Conservation (phyloP, 2,329 filamentous ascomycete genomes). For the Colletotrichum viniferum region DNA sequence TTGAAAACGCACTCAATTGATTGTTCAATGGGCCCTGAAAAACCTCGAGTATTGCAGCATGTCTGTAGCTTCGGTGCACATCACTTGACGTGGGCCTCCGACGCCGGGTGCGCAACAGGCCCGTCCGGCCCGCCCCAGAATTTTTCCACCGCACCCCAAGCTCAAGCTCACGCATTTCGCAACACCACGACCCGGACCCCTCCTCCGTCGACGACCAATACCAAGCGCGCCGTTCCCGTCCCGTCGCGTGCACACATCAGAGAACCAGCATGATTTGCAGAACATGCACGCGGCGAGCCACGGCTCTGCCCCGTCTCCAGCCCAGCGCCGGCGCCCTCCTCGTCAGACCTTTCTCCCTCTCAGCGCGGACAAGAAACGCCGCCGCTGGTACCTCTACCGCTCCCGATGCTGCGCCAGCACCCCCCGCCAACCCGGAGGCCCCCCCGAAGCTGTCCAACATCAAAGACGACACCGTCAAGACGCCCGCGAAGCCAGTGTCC, state of each 20-base stretch:
- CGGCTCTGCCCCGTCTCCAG: constrained; percentile 34
- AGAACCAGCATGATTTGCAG: constrained; percentile 41
- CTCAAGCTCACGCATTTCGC: constrained; percentile 14
- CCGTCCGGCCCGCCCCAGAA: constrained; percentile 23
- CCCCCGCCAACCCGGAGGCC: constrained; percentile 34
- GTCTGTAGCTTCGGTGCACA: not conserved
- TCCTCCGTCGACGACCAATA: not conserved
- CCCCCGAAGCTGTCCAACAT: constrained; percentile 35
- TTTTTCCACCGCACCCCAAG: constrained; percentile 18
- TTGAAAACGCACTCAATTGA: not conserved
- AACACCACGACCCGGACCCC: not conserved
- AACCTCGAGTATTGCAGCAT: not conserved
- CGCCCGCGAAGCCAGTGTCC: constrained; percentile 40
- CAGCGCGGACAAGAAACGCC: constrained; percentile 24
- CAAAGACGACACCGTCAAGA: constrained; percentile 30
- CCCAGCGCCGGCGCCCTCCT: constrained; percentile 20
- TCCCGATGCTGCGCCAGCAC: constrained; percentile 29
- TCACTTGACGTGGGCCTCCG: not conserved
- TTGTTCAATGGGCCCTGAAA: not conserved
- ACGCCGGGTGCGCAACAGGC: constrained; percentile 13
- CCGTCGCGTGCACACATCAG: not conserved
- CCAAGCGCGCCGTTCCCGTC: not conserved
- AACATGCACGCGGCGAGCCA: constrained; percentile 54
- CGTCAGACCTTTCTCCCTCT: constrained; percentile 45
- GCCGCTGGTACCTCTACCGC: constrained; percentile 9